Conservation (phyloP, 106 monocot species). For the Gastrodia elata region DNA sequence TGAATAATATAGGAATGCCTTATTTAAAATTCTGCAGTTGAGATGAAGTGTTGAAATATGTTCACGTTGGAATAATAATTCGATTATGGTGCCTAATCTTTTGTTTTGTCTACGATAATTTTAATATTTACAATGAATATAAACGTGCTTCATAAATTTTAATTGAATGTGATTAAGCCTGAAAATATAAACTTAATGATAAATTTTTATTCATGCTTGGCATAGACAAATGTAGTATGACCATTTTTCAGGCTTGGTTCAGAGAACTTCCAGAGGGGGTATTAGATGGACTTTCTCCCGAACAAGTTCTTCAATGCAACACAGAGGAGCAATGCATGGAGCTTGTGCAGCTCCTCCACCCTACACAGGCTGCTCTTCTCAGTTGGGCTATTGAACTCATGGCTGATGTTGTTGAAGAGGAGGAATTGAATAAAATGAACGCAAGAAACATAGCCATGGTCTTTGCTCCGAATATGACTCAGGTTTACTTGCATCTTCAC, state of each 20-base stretch:
- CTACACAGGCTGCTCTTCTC: constrained; percentile 66
- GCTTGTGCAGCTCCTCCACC: constrained; percentile 57
- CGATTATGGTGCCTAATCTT: neutral
- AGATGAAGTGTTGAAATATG: neutral
- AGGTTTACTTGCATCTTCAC: constrained; percentile 27
- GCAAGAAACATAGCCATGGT: constrained; percentile 98
- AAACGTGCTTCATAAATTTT: neutral
- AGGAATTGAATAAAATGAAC: constrained; percentile 90
- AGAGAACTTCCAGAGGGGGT: constrained; percentile 91
- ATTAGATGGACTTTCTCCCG: constrained; percentile 77
- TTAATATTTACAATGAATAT: neutral
- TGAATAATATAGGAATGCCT: neutral
- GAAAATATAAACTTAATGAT: neutral
- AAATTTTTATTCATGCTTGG: neutral
- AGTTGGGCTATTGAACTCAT: constrained; percentile 91
- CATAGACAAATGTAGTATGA: neutral
- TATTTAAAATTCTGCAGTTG: neutral
- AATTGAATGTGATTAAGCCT: neutral
- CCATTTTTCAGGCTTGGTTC: constrained; percentile 76
- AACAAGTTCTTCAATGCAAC: constrained; percentile 83
- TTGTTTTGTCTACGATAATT: neutral
- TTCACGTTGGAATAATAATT: neutral
- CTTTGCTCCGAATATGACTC: constrained; percentile 96
- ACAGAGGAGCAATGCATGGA: constrained; percentile 72
- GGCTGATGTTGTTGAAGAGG: constrained; percentile 92